Evolutionary conservation across 2,329 filamentous ascomycete species (phyloP), one percentile per base, ranked within the genome.

Genomic region (Aureobasidium sp.): DNA sequence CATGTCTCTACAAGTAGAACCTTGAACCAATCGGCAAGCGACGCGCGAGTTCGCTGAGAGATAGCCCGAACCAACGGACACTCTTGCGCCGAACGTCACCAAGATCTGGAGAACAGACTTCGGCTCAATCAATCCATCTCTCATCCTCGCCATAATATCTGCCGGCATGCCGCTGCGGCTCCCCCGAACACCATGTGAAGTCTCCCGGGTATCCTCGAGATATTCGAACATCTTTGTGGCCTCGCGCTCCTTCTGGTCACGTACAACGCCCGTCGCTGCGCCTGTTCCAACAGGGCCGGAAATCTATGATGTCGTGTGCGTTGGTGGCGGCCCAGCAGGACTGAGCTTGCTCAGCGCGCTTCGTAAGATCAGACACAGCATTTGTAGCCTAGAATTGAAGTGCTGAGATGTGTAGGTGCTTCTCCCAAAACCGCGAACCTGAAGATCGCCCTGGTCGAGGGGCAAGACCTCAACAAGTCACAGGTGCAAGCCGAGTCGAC

Each of bases 271-370:
- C 17, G 27, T 31, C 29, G 47, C 52, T 25, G 60, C 49, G 20
- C 29, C 60, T n/a, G 41, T 47, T 20, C 41, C 51, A 29, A 25
- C 41, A 22, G 52, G 44, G 1, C 84, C 86, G 12, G 89, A 95
- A 67, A 86, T 96, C 69, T 97, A 94, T 78, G 91, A 96, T 82
- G 88, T 96, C 36, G 90, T 96, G 65, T 94, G 91, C 70, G 88
- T 96, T 60, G 91, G 91, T 64, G 92, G 91, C 65, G 91, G 92
- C 5, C 91, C 92, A 27, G 91, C 91, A 48, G 93, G 93, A 61
- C 81, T 99, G 63, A 71, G 72, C n/a, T 68, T 81, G 48, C 70
- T 77, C 27, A 70, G 73, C 39, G 76, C 72, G 6, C 64, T 78
- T 62, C 75, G 76, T 73, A 69, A 62, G 71, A 61, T 25, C 15